Percentiles rank a stretch among this genome's conserved stretches.
phyloP scores from a whole-genome alignment of 768 basidiomycete species.

The Hericium rajendrae region DNA sequence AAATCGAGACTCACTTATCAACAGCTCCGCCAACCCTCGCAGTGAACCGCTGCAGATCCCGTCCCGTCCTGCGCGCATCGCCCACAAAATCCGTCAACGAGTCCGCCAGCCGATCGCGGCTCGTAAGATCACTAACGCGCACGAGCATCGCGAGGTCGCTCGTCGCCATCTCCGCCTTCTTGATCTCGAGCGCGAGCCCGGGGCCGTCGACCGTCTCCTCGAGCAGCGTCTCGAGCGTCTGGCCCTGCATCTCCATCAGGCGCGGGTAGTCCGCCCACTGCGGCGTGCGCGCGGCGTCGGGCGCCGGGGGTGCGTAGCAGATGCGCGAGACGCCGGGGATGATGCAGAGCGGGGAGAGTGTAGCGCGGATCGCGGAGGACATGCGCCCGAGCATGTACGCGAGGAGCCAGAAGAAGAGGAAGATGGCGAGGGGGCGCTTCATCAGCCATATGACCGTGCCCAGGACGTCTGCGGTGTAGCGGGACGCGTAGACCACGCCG shows the following conservation, averaged over 20 bases:
- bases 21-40: constrained; percentile 66
- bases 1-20: constrained; percentile 43
- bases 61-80: constrained; percentile 52
- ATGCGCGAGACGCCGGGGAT: constrained; percentile 54
- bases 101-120: constrained; percentile 46
- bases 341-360: constrained; percentile 50
- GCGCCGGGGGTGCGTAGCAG: constrained; percentile 6
- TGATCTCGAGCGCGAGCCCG: constrained; percentile 53
- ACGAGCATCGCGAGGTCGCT: constrained; percentile 57
- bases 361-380: constrained; percentile 32
- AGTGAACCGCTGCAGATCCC: constrained; percentile 51
- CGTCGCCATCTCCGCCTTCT: constrained; percentile 73
- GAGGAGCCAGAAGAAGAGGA: constrained; percentile 44
- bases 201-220: constrained; percentile 51
- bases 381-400: constrained; percentile 33
- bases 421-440: constrained; percentile 43
- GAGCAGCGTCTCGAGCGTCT: constrained; percentile 53
- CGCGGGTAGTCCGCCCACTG: constrained; percentile 41
- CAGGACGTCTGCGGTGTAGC: constrained; percentile 41
- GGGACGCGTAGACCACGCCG: constrained; percentile 11
- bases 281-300: constrained; percentile 4
- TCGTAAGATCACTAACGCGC: constrained; percentile 49
- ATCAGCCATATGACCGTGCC: constrained; percentile 38
- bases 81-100: constrained; percentile 43
- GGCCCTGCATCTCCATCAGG: constrained; percentile 49